These are phyloP conservation scores for Pulveroboletus frians DNA, from an alignment of 768 basidiomycete species.

Conservation along the genomic window DNA sequence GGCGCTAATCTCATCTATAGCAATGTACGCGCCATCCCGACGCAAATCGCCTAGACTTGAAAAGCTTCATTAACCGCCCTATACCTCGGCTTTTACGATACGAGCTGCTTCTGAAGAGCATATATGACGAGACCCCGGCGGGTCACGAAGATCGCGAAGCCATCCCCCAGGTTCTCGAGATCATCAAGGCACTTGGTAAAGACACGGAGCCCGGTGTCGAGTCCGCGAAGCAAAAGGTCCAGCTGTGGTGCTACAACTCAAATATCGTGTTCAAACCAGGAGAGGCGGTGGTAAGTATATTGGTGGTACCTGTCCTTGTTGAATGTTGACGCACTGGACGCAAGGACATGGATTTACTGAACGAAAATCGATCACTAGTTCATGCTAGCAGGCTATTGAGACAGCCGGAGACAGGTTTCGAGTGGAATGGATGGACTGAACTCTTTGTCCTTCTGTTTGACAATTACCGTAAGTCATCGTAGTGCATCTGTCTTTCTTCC, in stretches of 20 bases:
- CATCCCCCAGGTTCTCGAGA: slow-evolving; percentile 81
- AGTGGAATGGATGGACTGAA: slow-evolving; percentile 88
- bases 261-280: slow-evolving; percentile 76
- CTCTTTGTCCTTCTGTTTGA: slow-evolving; percentile 90
- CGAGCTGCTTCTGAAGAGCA: slow-evolving; percentile 74
- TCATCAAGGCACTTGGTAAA: slow-evolving; percentile 82
- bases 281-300: slow-evolving; percentile 51
- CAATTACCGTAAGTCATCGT: slow-evolving; percentile 71
- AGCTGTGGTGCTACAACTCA: slow-evolving; percentile 81
- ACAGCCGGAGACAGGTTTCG: slow-evolving; percentile 84
- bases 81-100: slow-evolving; percentile 89
- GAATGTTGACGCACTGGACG: slow-evolving; percentile 1
- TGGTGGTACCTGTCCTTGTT: not conserved
- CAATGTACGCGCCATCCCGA: slow-evolving; percentile 61
- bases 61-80: slow-evolving; percentile 87
- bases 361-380: slow-evolving; percentile 78
- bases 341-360: slow-evolving; percentile 84
- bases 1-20: slow-evolving; percentile 21
- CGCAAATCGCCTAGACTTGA: slow-evolving; percentile 83
- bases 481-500: not conserved
- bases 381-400: slow-evolving; percentile 78
- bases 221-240: slow-evolving; percentile 83
- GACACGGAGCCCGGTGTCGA: slow-evolving; percentile 84
- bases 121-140: slow-evolving; percentile 68
- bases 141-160: slow-evolving; percentile 77